Base-by-base conservation (phyloP, 2,329 filamentous ascomycete species). In the Tolypocladium nubicola region DNA sequence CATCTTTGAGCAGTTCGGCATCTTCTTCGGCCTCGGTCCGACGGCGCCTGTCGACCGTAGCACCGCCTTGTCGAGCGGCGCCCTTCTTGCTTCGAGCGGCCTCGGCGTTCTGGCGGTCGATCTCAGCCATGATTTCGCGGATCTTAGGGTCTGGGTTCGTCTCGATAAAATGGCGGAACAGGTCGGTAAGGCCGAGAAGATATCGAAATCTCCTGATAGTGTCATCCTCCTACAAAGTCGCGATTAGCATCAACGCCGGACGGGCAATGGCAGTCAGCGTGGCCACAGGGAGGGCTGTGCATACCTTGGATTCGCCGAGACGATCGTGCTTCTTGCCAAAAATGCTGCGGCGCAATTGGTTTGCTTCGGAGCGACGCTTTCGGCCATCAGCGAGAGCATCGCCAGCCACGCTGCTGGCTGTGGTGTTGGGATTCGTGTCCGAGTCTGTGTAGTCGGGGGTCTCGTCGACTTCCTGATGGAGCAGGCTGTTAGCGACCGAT, bases 121-220 rank as follows among this genome's bases (percentile, higher is more conserved):
- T 97, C 73, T 97, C 90, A 54, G 83, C 82, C 81, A 97, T 94
- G 65, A 97, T 90, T 58, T 96, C 89, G 66, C 93, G 89, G 67
- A 97, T 94, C 66, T 89, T 90, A 19, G 94, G 93, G 68, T 99
- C 92, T 6, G 92, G 93, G 68, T 97, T 99, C 10, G 91, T 90
- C 69, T 97, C 92, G 75, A 99, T 99, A 73, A 99, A 99, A 75
- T 99, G 94, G 62, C 95, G 90, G 77, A 99, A 99, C 23, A 99
- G 80, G 68, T 99, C 94, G 19, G 94, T 99, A 55, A 99, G 79
- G 33, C 95, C 95, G 16, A 99, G 82, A 1, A 99, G 82, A 71
- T 99, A 99, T 62, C 91, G 87, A 71, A 99, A 99, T 70, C 94
- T 83, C 65, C 93, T 85, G 68, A 97, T 90, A 0, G 90, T 95